Base-by-base conservation (phyloP, 352 stramenopile species). In the Phytophthora rubi region DNA sequence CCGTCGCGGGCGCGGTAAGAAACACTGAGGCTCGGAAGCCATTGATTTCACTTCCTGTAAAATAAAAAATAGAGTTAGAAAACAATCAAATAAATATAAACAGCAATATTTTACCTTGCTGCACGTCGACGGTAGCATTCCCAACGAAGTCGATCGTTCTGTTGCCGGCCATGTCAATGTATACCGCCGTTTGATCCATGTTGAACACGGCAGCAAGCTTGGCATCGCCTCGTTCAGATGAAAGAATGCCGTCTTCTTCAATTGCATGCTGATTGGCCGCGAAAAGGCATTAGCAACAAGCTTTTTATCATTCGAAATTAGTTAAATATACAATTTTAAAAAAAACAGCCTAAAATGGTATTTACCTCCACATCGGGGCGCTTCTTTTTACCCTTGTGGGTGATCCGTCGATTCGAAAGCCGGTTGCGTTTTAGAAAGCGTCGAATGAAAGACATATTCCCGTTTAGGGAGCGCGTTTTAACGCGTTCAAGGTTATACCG, bases 81-180 rank as follows among this genome's bases (percentile, higher is more conserved):
- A 59, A 32, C 42, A 6, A 35, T 13, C 9, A 3, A 55, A 63
- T 23, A 44, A 55, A 23, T 12, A 48, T n/a, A 55, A 42, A 42
- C 18, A 42, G 8, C 35, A 42, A 15, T 15, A 42, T 9, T 21
- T 35, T 51, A 71, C 47, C 39, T 65, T 61, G 55, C 6, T 55
- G 3, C 6, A 62, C 61, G 44, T 62, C 61, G 1, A 64, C 45
- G 1, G 30, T 56, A 18, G 47, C 16, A 7, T 55, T 49, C 10
- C 58, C 58, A 8, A 44, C 33, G 18, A 65, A 70, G 35, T 56
- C 63, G 10, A 71, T 44, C 3, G 56, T 71, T 23, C 55, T 71
- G 6, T 65, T 65, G 15, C 54, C 55, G 3, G 15, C 32, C 48
- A 71, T 71, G 16, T 61, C 48, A n/a, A 71, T 71, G 32, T 60